Evolutionary conservation across 2,329 filamentous ascomycete genomes (phyloP).

Genomic region (Apiospora marii): DNA sequence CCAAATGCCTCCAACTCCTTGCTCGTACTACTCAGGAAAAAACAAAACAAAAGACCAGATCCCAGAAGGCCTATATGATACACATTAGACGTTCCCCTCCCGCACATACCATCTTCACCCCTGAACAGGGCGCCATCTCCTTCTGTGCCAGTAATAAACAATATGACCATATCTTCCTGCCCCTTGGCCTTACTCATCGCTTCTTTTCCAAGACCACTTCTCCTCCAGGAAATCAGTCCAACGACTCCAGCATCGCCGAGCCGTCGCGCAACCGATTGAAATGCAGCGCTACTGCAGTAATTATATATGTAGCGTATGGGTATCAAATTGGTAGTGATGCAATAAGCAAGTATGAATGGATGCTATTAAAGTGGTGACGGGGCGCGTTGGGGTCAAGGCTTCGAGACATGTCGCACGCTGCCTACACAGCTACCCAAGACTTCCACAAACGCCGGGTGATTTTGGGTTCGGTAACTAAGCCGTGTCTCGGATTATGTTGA

Average conservation of each 20-base stretch:
- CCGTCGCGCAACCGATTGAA: neutral
- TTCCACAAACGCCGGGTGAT: neutral
- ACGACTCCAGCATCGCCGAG: neutral
- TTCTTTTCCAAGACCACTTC: neutral
- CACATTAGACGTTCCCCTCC: conserved; percentile 7
- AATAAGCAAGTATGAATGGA: neutral
- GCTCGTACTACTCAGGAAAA: conserved; percentile 13
- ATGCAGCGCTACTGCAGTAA: conserved; percentile 1
- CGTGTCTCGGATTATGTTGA: conserved; percentile 21
- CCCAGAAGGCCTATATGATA: conserved; percentile 12
- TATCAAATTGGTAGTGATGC: conserved; percentile 7
- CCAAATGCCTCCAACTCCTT: conserved; percentile 20
- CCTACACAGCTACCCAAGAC: neutral
- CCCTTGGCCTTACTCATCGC: neutral
- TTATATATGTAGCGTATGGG: conserved; percentile 22
- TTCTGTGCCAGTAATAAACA: neutral
- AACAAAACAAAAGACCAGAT: neutral
- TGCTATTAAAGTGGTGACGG: neutral
- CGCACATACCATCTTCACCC: neutral
- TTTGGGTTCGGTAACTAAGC: conserved; percentile 19
- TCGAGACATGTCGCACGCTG: conserved; percentile 3
- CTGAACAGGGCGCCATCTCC: neutral
- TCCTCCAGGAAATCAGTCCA: neutral
- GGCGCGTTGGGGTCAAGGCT: neutral
- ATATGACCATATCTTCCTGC: neutral